A percentile compares a stretch with the other conserved stretches of the same genome.
Evolutionary conservation across 2,329 filamentous ascomycete species (phyloP).

Genomic region (Alternaria longipes): DNA sequence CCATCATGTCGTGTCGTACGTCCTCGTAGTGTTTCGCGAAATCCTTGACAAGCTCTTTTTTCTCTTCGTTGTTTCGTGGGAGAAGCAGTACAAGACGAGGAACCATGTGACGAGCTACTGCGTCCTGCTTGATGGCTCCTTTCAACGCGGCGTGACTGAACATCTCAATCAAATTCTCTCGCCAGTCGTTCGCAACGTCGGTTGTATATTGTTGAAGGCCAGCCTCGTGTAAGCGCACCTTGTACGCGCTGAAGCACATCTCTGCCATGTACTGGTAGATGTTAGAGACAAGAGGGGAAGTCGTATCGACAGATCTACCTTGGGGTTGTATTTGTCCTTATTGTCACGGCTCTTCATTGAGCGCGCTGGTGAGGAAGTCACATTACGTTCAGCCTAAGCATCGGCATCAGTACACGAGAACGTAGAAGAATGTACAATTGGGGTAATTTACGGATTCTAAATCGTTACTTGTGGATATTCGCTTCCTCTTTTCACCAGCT

Average conservation of each 20-base stretch:
- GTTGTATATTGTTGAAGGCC: not conserved
- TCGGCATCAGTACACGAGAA: not conserved
- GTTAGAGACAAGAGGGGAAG: not conserved
- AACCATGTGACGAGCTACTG: constrained; percentile 7
- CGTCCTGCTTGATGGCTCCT: constrained; percentile 3
- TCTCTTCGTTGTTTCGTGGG: not conserved
- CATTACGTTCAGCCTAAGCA: not conserved
- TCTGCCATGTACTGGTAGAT: constrained; percentile 11
- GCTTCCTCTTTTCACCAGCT: constrained; percentile 11
- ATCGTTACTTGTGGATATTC: not conserved
- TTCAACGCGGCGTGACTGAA: constrained; percentile 6
- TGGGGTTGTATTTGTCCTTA: constrained; percentile 9
- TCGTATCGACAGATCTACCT: not conserved
- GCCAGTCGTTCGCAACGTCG: constrained; percentile 5
- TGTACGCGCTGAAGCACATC: constrained; percentile 10
- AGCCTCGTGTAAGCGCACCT: not conserved
- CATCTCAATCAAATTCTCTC: constrained; percentile 8
- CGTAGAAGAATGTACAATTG: not conserved
- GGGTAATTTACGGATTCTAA: not conserved
- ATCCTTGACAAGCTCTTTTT: not conserved
- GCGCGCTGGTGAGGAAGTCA: not conserved
- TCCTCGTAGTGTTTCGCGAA: constrained; percentile 9
- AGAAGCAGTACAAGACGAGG: constrained; percentile 9
- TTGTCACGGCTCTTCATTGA: not conserved
- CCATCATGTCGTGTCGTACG: constrained; percentile 2